Percentiles rank a stretch among this genome's conserved stretches.
These are phyloP conservation scores for Coccinonectria pachysandricola DNA, from an alignment of 2,329 filamentous ascomycete species.

Conservation along the genomic window DNA sequence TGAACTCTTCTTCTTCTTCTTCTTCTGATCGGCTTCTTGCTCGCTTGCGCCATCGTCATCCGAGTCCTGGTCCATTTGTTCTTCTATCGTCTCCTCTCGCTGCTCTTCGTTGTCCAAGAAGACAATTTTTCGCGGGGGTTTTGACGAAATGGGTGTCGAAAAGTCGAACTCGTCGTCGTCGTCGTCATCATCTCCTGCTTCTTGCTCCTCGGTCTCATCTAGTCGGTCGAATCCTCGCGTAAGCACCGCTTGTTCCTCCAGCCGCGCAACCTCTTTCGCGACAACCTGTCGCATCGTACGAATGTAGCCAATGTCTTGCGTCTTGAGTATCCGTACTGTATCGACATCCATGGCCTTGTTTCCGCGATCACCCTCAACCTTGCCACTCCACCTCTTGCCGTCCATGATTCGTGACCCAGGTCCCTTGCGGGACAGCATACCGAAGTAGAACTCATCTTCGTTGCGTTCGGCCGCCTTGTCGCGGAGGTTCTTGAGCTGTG, in stretches of 20 bases:
- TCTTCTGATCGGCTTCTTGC: neutral
- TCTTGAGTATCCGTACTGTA: slow-evolving; percentile 54
- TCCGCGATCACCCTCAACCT: slow-evolving; percentile 46
- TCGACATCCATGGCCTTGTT: slow-evolving; percentile 46
- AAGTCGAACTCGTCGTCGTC: slow-evolving; percentile 25
- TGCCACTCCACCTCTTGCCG: slow-evolving; percentile 44
- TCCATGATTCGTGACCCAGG: slow-evolving; percentile 38
- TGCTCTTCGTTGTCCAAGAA: slow-evolving; percentile 36
- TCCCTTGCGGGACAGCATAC: slow-evolving; percentile 54
- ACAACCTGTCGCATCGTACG: slow-evolving; percentile 51
- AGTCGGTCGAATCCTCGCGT: slow-evolving; percentile 26
- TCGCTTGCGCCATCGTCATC: slow-evolving; percentile 20
- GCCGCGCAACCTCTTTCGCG: slow-evolving; percentile 42
- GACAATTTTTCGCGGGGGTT: slow-evolving; percentile 37
- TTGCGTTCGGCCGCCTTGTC: slow-evolving; percentile 56
- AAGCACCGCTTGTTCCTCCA: slow-evolving; percentile 45
- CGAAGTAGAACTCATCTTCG: slow-evolving; percentile 65
- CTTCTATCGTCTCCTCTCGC: slow-evolving; percentile 21
- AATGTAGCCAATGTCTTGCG: slow-evolving; percentile 57
- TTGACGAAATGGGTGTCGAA: slow-evolving; percentile 19
- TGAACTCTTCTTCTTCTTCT: slow-evolving; percentile 16
- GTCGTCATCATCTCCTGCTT: slow-evolving; percentile 21
- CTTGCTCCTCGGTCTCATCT: slow-evolving; percentile 24
- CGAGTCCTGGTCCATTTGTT: slow-evolving; percentile 22
- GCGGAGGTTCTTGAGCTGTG: slow-evolving; percentile 46